Evolutionary conservation across 2,329 filamentous ascomycete species (phyloP).

Genomic region (Stachybotrys chlorohalonatus): DNA sequence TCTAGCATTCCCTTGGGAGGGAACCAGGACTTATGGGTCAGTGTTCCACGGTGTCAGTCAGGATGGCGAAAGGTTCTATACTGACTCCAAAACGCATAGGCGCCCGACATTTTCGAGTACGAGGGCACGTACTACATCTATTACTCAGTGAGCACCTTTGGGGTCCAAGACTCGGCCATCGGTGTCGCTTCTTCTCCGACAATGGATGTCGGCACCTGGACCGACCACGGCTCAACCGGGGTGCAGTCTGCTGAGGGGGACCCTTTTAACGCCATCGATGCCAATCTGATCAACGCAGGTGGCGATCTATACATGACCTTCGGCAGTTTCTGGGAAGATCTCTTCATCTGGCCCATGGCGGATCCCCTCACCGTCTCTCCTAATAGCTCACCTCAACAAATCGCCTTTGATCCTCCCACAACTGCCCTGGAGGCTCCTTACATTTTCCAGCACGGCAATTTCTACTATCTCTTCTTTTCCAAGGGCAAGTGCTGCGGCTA

Average conservation of each 20-base stretch:
- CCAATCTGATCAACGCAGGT: conserved; percentile 36
- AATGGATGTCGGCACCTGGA: conserved; percentile 47
- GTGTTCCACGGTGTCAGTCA: conserved; percentile 8
- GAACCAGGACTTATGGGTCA: conserved; percentile 33
- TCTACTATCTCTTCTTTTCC: conserved; percentile 59
- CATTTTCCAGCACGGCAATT: conserved; percentile 43
- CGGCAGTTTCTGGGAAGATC: conserved; percentile 59
- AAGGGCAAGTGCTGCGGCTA: conserved; percentile 53
- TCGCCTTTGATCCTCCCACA: conserved; percentile 34
- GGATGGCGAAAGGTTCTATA: too few relatives aligned
- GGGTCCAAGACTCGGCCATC: conserved; percentile 51
- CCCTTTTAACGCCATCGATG: conserved; percentile 53
- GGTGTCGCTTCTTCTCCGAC: conserved; percentile 39
- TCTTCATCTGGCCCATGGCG: conserved; percentile 49
- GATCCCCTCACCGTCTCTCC: conserved; percentile 18
- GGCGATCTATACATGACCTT: conserved; percentile 47
- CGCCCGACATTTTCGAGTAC: conserved; percentile 25
- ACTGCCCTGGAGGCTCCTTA: conserved; percentile 48
- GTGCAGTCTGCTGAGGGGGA: conserved; percentile 35
- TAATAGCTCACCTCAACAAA: conserved; percentile 16
- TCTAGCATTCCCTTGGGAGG: conserved; percentile 29
- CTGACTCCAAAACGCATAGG: not conserved
- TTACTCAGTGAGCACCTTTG: conserved; percentile 56
- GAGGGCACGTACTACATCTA: conserved; percentile 55
- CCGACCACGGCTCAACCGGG: conserved; percentile 46